Evolutionary conservation across 129 eudicot genomes (phyloP).

Genomic region (Tanacetum coccineum): DNA sequence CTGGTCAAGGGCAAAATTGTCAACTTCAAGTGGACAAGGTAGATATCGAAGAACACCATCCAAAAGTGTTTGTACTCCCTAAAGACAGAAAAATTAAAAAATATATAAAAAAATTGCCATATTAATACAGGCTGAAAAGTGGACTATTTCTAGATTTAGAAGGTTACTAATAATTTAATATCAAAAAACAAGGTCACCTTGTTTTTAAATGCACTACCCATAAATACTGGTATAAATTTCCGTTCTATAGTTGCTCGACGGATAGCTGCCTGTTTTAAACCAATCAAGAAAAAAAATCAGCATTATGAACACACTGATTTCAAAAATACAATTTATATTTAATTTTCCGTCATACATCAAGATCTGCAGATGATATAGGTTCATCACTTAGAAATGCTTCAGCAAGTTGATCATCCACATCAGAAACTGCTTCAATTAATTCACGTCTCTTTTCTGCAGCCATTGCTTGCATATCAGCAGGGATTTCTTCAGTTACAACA

Average conservation of each 20-base stretch:
- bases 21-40: slow-evolving; percentile 95
- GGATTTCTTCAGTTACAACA: slow-evolving; percentile 70
- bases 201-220: slow-evolving; percentile 99
- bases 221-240: slow-evolving; percentile 91
- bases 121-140: background rate
- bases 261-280: slow-evolving; percentile 68
- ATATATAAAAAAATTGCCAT: background rate
- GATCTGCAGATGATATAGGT: slow-evolving; percentile 82
- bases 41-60: slow-evolving; percentile 87
- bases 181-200: slow-evolving; percentile 48
- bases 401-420: slow-evolving; percentile 96
- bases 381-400: slow-evolving; percentile 83
- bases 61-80: slow-evolving; percentile 75
- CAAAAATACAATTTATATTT: too few relatives aligned
- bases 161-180: background rate
- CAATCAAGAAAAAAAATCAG: slow-evolving; percentile 1
- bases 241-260: slow-evolving; percentile 86
- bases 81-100: background rate
- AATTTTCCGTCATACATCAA: slow-evolving; percentile 56
- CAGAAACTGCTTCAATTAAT: slow-evolving; percentile 82
- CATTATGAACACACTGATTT: background rate
- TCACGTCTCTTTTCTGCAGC: slow-evolving; percentile 84
- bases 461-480: slow-evolving; percentile 58
- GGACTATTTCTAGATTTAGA: background rate
- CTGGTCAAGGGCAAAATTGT: slow-evolving; percentile 93